Conservation (phyloP, 1,284 basidiomycete species). For the Pseudozyma sp. region DNA sequence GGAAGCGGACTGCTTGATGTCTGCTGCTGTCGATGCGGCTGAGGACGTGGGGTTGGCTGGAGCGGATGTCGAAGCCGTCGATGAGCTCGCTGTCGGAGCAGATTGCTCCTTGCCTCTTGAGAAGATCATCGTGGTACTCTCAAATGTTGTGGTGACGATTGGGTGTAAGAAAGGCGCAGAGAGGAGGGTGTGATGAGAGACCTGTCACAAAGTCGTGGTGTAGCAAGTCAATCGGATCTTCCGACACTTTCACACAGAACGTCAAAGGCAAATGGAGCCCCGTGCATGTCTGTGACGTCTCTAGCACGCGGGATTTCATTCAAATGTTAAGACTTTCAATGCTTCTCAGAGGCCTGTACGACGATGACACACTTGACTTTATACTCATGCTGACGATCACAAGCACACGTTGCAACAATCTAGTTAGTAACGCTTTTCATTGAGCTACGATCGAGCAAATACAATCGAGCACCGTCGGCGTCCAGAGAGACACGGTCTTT, state of each 20-base stretch:
- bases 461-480: too few relatives aligned
- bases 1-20: background rate
- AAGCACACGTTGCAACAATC: too few relatives aligned
- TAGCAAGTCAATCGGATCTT: background rate
- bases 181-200: conserved; percentile 1
- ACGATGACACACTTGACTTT: too few relatives aligned
- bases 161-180: too few relatives aligned
- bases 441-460: too few relatives aligned
- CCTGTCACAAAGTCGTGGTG: conserved; percentile 8
- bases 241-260: background rate
- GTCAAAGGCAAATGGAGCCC: background rate
- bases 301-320: too few relatives aligned
- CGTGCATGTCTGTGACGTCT: conserved; percentile 5
- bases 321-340: too few relatives aligned
- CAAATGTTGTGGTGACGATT: background rate
- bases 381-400: too few relatives aligned
- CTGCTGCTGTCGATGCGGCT: background rate
- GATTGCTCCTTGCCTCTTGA: conserved; percentile 18
- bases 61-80: conserved; percentile 11
- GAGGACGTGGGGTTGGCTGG: conserved; percentile 1
- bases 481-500: too few relatives aligned
- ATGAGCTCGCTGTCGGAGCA: conserved; percentile 9
- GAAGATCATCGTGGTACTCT: conserved; percentile 26
- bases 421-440: too few relatives aligned
- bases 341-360: too few relatives aligned